Evolutionary conservation across 495 filamentous ascomycete genomes (phyloP), one percentile per base, ranked within the genome.

Genomic region (Penicillium herquei): DNA sequence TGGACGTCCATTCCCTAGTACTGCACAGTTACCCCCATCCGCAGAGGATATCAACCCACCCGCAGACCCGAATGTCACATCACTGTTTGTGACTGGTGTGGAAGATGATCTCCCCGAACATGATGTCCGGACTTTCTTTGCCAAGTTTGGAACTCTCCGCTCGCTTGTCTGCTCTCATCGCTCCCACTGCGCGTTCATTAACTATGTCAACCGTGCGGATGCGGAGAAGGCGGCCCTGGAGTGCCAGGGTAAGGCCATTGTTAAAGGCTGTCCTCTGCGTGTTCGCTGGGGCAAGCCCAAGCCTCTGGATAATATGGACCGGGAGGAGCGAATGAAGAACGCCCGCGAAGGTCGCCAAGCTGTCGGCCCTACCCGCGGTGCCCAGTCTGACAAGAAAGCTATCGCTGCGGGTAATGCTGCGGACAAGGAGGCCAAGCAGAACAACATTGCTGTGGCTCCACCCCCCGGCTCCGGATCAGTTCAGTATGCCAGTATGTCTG

Each of bases 101-200:
- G 94, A 98, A 68, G 94, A 98, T 69, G 94, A 98, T 61, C 80
- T 98, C 4, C 92, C 94, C 12, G 94, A 98, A 68, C 86, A 92
- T 71, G 86, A 89, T 56, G 78, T 98, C 39, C 89, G 95, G 14
- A 86, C 89, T 7, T 94, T 94, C 78, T 98, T 98, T 74, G 81
- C 86, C 30, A 81, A 86, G 37, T 96, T 91, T 59, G 94, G 94
- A 46, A 84, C 87, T 61, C 84, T 98, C 49, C 90, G 92, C 52
- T 94, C 89, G 3, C 67, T 98, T 16, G 86, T 98, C 45, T 96
- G 95, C 70, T 95, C 92, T 11, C 94, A 98, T 70, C 93, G 96
- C 70, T 89, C 94, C 7, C 95, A 97, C 65, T 96, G 90, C 63
- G 94, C 95, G 0, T 98, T 96, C 63, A 81, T 98, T 71, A 98